Base-by-base conservation (phyloP, 1,284 basidiomycete genomes). In the Ustilago crameri region DNA sequence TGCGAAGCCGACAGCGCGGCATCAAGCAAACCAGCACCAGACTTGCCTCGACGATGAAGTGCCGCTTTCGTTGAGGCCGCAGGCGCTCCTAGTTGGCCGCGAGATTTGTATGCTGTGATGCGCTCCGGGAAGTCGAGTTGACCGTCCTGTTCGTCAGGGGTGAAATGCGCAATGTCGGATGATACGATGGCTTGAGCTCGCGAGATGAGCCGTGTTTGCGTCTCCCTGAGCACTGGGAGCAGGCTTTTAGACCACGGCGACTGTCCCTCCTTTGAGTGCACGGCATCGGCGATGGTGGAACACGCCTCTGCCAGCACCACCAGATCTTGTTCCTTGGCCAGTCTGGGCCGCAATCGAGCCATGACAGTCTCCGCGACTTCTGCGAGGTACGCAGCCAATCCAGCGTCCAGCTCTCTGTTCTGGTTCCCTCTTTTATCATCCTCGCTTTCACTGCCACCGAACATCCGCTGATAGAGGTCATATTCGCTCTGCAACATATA, bases 21-120 rank as follows among this genome's bases (percentile, higher is more conserved):
- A 49, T 74, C 63, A 2, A 74, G 48, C 40, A 74, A 23, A 0
- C 72, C 72, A 5, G 72, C 72, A 3, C 72, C 72, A 2, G 68
- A 71, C 55, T 65, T 74, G 32, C 42, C 71, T 8, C 72, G 42
- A 9, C 57, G 50, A 35, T 70, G 71, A n/a, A 46, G 43, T 20
- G 15, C 2, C 12, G 37, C 43, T 30, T 42, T 54, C 1, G 20
- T 38, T 1, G 2, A 38, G 2, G 10, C 27, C 5, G 32, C 22
- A 1, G 53, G 26, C 14, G 44, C 41, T 22, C 9, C 45, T 3
- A n/a, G 24, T 14, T 35, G 18, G 35, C 9, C 18, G 20, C n/a
- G 20, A 41, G 55, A 34, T 26, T 57, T 60, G 40, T 63, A 62
- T 0, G 41, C 42, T 1, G n/a, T 24, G 20, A 74, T 63, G 9